Evolutionary conservation across 106 monocot species (phyloP).

Genomic region (Posidonia australis): DNA sequence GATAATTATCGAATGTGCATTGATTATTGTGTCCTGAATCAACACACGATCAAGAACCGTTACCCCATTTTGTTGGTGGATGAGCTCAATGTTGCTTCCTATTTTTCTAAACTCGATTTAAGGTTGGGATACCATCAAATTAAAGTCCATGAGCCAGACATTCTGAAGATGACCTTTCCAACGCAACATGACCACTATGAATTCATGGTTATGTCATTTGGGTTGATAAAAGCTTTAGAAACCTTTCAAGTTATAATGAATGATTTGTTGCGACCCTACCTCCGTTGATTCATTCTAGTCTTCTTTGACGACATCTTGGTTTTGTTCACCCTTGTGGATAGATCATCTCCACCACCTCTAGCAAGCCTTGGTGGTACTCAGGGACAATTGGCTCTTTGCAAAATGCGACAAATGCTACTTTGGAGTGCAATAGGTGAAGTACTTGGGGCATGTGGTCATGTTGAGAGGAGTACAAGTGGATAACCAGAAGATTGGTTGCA

Average conservation of each 20-base stretch:
- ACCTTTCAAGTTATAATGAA: neutral
- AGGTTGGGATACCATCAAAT: slow-evolving; percentile 4
- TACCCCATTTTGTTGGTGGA: neutral
- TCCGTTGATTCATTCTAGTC: neutral
- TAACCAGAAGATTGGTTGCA: neutral
- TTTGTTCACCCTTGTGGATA: neutral
- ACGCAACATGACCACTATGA: neutral
- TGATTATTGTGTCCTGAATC: slow-evolving; percentile 6
- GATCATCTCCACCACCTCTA: neutral
- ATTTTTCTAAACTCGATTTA: slow-evolving; percentile 7
- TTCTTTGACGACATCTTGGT: slow-evolving; percentile 11
- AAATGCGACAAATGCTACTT: neutral
- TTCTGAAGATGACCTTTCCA: neutral
- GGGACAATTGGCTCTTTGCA: neutral
- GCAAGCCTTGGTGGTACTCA: neutral
- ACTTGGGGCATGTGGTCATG: neutral
- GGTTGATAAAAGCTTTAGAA: neutral
- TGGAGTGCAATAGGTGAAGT: neutral
- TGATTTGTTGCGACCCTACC: neutral
- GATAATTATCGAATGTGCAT: neutral
- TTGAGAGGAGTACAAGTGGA: neutral
- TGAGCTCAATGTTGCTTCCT: neutral
- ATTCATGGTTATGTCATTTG: slow-evolving; percentile 8
- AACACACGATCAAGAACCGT: neutral
- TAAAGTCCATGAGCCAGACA: neutral